Base-by-base conservation (phyloP, 83 land plant species). In the Diphasiastrum complanatum region DNA sequence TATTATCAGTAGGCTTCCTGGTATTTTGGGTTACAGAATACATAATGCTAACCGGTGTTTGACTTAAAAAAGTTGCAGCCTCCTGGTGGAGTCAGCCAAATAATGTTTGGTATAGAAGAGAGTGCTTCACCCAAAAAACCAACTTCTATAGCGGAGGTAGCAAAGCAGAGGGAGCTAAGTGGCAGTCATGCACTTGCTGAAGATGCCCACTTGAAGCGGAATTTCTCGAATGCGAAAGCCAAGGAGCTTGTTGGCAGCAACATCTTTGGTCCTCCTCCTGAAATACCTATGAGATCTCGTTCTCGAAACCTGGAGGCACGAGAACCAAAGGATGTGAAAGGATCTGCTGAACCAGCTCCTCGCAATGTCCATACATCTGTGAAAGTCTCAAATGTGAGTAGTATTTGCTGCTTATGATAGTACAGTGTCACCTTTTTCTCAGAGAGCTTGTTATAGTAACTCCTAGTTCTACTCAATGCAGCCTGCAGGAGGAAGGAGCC, bases 181-280 rank as follows among this genome's bases (percentile, higher is more conserved):
- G 59, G 59, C 34, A 55, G 28, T 12, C 27, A 0, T 6, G 59
- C 26, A 24, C 26, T 35, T 11, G 26, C 26, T 33, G 59, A 75
- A 8, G 87, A 83, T 6, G 4, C 55, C 1, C 69, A 33, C 33
- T 68, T 37, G 59, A 72, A 77, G 46, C 77, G 72, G 65, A 77
- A 72, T 16, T 24, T 71, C 19, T 86, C 91, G 22, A 63, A 70
- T 68, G 86, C 87, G 4, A 86, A 86, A 59, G 52, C 56, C 51
- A 83, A 75, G 45, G 91, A 86, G 65, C 70, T 86, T 1, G 85
- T 74, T 52, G 91, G 91, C 5, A 78, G 81, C 52, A 79, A 80
- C 60, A 86, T 86, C 32, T 86, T 83, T 71, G 78, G 68, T 4
- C 82, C 84, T 31, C 84, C 91, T 49, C 59, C 59, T 26, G 91